Conservation (phyloP, 2,329 filamentous ascomycete species). For the Ceratocystis smalleyi region DNA sequence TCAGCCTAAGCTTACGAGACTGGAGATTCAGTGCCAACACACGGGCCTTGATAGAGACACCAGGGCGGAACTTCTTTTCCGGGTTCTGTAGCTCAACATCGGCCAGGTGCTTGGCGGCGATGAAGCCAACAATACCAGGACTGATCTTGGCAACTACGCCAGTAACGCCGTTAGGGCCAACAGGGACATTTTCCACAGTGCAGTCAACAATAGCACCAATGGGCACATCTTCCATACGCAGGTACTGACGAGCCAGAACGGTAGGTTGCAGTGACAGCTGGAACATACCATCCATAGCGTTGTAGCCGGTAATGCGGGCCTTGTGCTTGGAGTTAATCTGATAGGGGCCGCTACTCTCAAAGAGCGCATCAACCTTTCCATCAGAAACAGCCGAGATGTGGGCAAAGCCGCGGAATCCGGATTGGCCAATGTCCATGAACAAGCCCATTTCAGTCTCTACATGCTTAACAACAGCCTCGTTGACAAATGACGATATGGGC, state of each 20-base stretch:
- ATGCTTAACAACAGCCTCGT: constrained; percentile 62
- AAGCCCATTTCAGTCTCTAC: constrained; percentile 70
- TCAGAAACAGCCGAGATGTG: constrained; percentile 90
- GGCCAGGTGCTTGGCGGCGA: constrained; percentile 74
- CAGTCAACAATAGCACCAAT: constrained; percentile 69
- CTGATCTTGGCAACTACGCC: constrained; percentile 72
- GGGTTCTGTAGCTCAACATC: constrained; percentile 80
- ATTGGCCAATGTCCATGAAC: constrained; percentile 52
- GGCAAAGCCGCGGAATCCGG: constrained; percentile 66
- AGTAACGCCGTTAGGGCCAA: constrained; percentile 61
- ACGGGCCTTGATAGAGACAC: constrained; percentile 66
- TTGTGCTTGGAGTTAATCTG: constrained; percentile 64
- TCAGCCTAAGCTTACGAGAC: constrained; percentile 69
- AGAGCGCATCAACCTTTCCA: constrained; percentile 70
- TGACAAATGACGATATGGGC: constrained; percentile 58
- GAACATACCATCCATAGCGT: constrained; percentile 70
- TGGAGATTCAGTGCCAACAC: constrained; percentile 65
- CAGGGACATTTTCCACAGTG: constrained; percentile 68
- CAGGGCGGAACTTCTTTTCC: constrained; percentile 89
- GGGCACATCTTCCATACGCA: constrained; percentile 80
- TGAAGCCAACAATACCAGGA: constrained; percentile 76
- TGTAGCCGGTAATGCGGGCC: constrained; percentile 74
- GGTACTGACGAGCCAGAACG: constrained; percentile 71
- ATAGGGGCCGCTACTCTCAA: constrained; percentile 60
- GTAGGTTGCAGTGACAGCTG: constrained; percentile 70